These are phyloP conservation scores for Litchi chinensis DNA, from an alignment of 345 rosid genomes.

Conservation along the genomic window DNA sequence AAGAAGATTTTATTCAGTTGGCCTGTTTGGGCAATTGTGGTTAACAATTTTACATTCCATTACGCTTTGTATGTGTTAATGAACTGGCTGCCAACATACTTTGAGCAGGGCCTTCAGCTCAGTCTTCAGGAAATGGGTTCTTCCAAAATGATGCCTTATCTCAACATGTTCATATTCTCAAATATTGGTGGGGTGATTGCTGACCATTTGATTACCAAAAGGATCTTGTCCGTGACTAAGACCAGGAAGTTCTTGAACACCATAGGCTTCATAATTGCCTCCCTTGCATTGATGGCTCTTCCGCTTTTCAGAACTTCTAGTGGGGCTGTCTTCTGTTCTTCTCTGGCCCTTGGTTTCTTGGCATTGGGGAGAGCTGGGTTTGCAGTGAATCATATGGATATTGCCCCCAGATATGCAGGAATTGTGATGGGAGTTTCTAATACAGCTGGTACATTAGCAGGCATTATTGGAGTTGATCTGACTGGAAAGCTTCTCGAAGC, in stretches of 20 bases:
- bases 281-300: constrained; percentile 77
- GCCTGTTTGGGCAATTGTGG: constrained; percentile 94
- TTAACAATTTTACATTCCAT: constrained; percentile 93
- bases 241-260: constrained; percentile 86
- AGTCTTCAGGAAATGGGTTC: constrained; percentile 98
- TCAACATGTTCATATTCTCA: constrained; percentile 96
- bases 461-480: constrained; percentile 85
- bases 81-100: constrained; percentile 97
- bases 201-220: constrained; percentile 81
- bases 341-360: constrained; percentile 87
- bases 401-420: constrained; percentile 95
- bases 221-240: constrained; percentile 71
- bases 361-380: constrained; percentile 98
- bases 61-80: constrained; percentile 90
- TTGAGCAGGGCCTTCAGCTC: constrained; percentile 84
- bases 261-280: constrained; percentile 76
- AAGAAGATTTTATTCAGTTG: constrained; percentile 68
- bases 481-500: constrained; percentile 92
- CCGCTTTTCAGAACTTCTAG: constrained; percentile 73
- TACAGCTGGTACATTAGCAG: constrained; percentile 97
- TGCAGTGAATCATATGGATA: constrained; percentile 99
- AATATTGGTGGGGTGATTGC: constrained; percentile 93
- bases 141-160: constrained; percentile 95
- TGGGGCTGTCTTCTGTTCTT: constrained; percentile 88
- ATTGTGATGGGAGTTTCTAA: constrained; percentile 98